phyloP scores from a whole-genome alignment of 768 basidiomycete species.

The Serendipita indica region DNA sequence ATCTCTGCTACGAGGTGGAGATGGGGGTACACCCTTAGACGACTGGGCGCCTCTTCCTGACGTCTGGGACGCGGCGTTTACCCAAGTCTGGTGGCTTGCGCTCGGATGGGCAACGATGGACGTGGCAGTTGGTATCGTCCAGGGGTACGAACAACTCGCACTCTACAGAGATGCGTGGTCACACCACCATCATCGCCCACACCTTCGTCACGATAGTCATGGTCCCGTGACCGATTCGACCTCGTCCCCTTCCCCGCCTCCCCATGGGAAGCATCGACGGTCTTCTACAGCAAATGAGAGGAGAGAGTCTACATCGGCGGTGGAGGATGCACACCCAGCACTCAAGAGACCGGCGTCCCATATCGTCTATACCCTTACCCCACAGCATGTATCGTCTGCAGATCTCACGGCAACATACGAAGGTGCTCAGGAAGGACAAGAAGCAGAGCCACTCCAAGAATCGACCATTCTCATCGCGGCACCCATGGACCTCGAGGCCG shows the following conservation, averaged over 20 bases:
- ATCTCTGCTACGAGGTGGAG: not conserved
- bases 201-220: too few species aligned
- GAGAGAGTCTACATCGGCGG: not conserved
- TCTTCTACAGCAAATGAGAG: not conserved
- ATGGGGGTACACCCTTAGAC: constrained; percentile 19
- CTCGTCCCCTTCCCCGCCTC: not conserved
- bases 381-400: not conserved
- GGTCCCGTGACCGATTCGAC: not conserved
- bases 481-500: constrained; percentile 19
- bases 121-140: constrained; percentile 44
- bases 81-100: constrained; percentile 61
- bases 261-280: not conserved
- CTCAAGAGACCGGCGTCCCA: not conserved
- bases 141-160: constrained; percentile 54
- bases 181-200: not conserved
- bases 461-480: not conserved
- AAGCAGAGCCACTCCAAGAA: too few species aligned
- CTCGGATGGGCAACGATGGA: constrained; percentile 64
- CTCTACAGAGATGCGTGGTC: constrained; percentile 46
- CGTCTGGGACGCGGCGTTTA: constrained; percentile 38
- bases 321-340: not conserved
- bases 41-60: constrained; percentile 34
- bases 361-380: not conserved
- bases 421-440: too few species aligned
- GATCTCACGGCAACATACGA: not conserved